phyloP scores from a whole-genome alignment of 768 basidiomycete species.

The Rhodotorula toruloides region DNA sequence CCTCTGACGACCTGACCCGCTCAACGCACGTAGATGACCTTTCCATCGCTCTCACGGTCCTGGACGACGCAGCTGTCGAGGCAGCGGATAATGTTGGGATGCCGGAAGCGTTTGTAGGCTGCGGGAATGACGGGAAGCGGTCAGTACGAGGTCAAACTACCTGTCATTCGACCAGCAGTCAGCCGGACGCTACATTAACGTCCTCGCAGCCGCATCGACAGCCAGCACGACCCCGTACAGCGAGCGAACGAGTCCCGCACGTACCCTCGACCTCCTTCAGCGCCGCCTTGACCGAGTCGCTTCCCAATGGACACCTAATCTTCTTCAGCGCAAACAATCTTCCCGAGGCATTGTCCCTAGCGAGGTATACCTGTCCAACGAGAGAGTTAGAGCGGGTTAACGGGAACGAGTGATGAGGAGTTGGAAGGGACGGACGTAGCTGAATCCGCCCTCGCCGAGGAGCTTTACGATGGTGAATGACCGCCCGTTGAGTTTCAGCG shows the following conservation, averaged over 20 bases:
- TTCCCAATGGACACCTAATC: slow-evolving; percentile 83
- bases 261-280: slow-evolving; percentile 55
- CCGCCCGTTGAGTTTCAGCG: slow-evolving; percentile 90
- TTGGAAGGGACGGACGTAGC: slow-evolving; percentile 68
- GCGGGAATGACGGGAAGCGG: slow-evolving; percentile 53
- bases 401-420: not conserved
- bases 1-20: no score
- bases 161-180: no score
- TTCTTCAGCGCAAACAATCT: slow-evolving; percentile 95
- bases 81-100: slow-evolving; percentile 86
- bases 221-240: not conserved
- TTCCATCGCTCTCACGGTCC: slow-evolving; percentile 25
- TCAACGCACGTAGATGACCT: slow-evolving; percentile 37
- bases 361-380: slow-evolving; percentile 34
- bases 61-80: slow-evolving; percentile 33
- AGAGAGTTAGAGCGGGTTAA: not conserved
- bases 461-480: slow-evolving; percentile 84
- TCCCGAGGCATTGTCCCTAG: slow-evolving; percentile 50
- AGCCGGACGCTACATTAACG: no score
- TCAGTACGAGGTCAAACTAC: no score
- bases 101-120: slow-evolving; percentile 90
- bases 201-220: not conserved
- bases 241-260: not conserved
- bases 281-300: slow-evolving; percentile 63
- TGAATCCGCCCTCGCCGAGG: slow-evolving; percentile 93